Percentiles rank a stretch among this genome's conserved stretches.
Conservation (phyloP, 768 basidiomycete genomes). For the Trametes elegans region DNA sequence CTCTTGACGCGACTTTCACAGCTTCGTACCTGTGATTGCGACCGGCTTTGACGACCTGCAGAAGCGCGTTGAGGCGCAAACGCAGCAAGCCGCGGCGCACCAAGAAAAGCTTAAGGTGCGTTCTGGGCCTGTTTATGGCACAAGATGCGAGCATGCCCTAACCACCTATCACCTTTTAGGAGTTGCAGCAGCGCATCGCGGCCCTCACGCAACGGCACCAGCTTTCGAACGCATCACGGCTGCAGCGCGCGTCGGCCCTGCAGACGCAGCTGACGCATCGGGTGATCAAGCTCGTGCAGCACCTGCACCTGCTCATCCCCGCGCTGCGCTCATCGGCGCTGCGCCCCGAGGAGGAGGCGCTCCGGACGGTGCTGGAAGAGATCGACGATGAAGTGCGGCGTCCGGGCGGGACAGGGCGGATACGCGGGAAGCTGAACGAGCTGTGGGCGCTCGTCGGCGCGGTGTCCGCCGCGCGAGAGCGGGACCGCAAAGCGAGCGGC, state of each 20-base stretch:
- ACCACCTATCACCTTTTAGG: constrained; percentile 33
- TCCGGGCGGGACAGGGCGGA: constrained; percentile 50
- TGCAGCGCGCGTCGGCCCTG: constrained; percentile 56
- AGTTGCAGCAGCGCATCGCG: constrained; percentile 64
- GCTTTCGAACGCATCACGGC: constrained; percentile 64
- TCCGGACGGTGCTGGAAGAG: constrained; percentile 69
- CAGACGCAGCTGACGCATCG: constrained; percentile 74
- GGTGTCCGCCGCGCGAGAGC: constrained; percentile 56
- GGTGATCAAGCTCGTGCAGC: constrained; percentile 66
- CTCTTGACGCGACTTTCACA: constrained; percentile 28
- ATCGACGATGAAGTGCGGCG: constrained; percentile 68
- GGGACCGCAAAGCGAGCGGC: constrained; percentile 44
- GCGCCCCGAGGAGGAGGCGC: constrained; percentile 74
- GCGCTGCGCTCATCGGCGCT: constrained; percentile 72
- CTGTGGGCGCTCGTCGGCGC: constrained; percentile 84
- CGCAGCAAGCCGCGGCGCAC: constrained; percentile 61
- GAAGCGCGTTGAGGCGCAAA: constrained; percentile 74
- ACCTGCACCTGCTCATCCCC: constrained; percentile 78
- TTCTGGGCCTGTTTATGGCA: not conserved
- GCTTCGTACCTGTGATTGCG: constrained; percentile 78
- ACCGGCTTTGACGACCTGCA: constrained; percentile 81
- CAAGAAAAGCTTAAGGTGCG: constrained; percentile 61
- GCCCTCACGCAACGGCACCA: constrained; percentile 60
- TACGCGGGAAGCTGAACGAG: constrained; percentile 75
- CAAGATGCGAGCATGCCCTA: not conserved